These are phyloP conservation scores for Tulasnella sp. DNA, from an alignment of 768 basidiomycete species.

Conservation along the genomic window DNA sequence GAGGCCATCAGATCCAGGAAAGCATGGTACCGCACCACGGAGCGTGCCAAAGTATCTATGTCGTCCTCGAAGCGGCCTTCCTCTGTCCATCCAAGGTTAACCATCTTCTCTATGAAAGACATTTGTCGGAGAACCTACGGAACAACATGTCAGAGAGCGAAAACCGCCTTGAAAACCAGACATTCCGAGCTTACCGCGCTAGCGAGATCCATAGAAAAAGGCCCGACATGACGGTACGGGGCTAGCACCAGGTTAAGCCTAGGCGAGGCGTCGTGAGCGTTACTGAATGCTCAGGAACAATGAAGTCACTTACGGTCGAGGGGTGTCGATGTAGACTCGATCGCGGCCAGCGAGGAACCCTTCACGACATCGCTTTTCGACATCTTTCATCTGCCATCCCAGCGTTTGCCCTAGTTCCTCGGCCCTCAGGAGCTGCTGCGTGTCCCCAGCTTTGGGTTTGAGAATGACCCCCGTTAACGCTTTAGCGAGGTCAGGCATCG, in stretches of 20 bases:
- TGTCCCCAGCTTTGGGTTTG: background rate
- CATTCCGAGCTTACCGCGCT: constrained; percentile 7
- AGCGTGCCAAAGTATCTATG: background rate
- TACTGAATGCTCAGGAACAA: no score
- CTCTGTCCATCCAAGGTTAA: constrained; percentile 10
- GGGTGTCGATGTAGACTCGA: background rate
- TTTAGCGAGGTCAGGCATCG: background rate
- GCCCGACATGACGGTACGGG: constrained; percentile 65
- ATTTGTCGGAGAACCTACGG: constrained; percentile 5
- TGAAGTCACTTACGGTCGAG: constrained; percentile 4
- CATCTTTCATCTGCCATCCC: background rate
- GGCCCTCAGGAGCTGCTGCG: no score
- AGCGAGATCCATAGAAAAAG: constrained; percentile 15
- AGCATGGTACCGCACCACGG: constrained; percentile 17
- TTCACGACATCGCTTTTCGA: background rate
- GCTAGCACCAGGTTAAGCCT: constrained; percentile 65
- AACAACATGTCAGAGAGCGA: background rate
- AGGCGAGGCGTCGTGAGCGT: constrained; percentile 24
- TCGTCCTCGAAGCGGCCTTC: background rate
- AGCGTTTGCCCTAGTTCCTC: background rate
- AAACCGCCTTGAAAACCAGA: background rate
- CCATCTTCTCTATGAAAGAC: constrained; percentile 9
- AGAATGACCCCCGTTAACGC: background rate
- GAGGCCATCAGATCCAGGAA: constrained; percentile 17
- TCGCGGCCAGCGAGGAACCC: background rate